These are phyloP conservation scores for Mesostigma viride DNA, from an alignment of 139 green algal genomes.

Conservation along the genomic window DNA sequence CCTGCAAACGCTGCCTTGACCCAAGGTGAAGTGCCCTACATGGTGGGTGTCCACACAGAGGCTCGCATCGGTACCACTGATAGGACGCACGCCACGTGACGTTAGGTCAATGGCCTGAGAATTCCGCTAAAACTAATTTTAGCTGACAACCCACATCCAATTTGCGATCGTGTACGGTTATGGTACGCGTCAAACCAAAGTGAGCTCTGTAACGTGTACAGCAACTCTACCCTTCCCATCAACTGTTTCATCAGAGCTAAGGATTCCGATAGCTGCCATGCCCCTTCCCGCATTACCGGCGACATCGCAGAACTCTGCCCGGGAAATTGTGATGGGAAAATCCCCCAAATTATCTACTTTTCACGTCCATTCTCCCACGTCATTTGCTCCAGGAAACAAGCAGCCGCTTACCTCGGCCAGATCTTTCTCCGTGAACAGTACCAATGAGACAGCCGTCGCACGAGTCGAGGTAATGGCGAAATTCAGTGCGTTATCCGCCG, in stretches of 20 bases:
- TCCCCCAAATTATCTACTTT: not conserved
- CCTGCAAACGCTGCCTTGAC: too few relatives aligned
- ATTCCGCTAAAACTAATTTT: too few relatives aligned
- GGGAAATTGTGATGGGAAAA: not conserved
- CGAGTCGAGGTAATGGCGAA: constrained; percentile 63
- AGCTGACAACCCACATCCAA: too few relatives aligned
- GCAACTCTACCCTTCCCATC: too few relatives aligned
- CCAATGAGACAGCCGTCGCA: constrained; percentile 55
- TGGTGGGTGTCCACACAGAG: too few relatives aligned
- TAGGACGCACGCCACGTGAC: too few relatives aligned
- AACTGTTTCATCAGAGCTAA: not conserved
- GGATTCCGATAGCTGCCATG: not conserved
- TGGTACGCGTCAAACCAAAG: too few relatives aligned
- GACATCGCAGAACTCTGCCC: not conserved
- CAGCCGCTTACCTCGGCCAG: constrained; percentile 42
- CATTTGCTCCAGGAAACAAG: not conserved
- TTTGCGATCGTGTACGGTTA: too few relatives aligned
- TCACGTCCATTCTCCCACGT: not conserved
- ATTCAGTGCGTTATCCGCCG: constrained; percentile 48
- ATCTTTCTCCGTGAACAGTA: constrained; percentile 72
- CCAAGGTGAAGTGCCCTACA: too few relatives aligned
- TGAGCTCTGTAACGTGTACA: too few relatives aligned
- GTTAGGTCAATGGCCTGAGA: too few relatives aligned
- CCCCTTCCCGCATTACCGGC: not conserved
- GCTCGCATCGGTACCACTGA: too few relatives aligned